Evolutionary conservation across 768 basidiomycete genomes (phyloP).

Genomic region (Brasilioporus rufonigricans): DNA sequence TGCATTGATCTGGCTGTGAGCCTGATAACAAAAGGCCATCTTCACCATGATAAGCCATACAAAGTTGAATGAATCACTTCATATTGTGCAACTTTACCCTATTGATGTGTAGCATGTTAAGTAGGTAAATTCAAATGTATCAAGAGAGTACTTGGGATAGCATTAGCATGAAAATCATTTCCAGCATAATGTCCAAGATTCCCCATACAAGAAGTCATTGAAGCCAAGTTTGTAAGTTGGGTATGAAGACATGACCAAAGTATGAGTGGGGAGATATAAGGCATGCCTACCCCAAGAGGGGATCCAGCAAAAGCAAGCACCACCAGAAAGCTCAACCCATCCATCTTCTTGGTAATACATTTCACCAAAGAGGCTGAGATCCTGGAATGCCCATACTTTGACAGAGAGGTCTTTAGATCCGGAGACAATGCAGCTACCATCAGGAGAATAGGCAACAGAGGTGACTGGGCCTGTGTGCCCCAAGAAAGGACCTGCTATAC

Average conservation of each 20-base stretch:
- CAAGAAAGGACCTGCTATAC: slow-evolving; percentile 13
- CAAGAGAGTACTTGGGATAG: not conserved
- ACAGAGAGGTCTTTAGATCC: slow-evolving; percentile 13
- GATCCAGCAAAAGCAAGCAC: slow-evolving; percentile 15
- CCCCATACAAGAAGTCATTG: slow-evolving; percentile 10
- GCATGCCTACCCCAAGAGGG: slow-evolving; percentile 20
- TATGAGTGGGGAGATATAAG: slow-evolving; percentile 15
- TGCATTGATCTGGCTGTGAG: too few relatives aligned
- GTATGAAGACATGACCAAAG: slow-evolving; percentile 13
- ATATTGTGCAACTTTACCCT: too few relatives aligned
- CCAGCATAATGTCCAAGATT: slow-evolving; percentile 21
- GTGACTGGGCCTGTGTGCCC: slow-evolving; percentile 7
- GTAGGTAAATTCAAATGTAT: not conserved
- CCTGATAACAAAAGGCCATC: too few relatives aligned
- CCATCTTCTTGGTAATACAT: slow-evolving; percentile 12
- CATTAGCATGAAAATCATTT: not conserved
- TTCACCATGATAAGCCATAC: too few relatives aligned
- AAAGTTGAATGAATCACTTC: too few relatives aligned
- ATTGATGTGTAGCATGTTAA: not conserved
- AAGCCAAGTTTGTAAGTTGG: slow-evolving; percentile 11
- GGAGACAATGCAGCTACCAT: slow-evolving; percentile 16
- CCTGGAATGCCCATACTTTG: slow-evolving; percentile 9
- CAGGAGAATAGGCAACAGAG: slow-evolving; percentile 15
- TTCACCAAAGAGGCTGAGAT: not conserved
- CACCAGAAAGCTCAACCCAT: slow-evolving; percentile 14